These are phyloP conservation scores for Lipomyces kockii DNA, from an alignment of 805 yeast genomes.

Conservation along the genomic window DNA sequence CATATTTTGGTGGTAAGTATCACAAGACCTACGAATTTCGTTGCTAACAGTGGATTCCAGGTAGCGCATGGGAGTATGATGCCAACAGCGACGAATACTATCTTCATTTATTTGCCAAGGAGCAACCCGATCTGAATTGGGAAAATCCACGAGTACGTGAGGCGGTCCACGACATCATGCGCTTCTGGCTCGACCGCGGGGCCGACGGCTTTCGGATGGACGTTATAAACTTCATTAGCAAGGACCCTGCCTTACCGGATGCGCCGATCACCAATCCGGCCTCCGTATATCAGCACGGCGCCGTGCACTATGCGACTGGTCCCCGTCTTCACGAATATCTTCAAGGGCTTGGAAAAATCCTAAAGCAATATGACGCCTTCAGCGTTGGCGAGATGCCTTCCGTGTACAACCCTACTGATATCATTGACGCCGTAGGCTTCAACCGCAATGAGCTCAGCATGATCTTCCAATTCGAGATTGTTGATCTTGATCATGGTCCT, in stretches of 20 bases:
- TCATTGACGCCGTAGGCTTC: constrained; percentile 37
- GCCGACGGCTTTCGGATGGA: constrained; percentile 66
- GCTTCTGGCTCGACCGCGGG: constrained; percentile 62
- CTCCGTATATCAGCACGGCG: constrained; percentile 51
- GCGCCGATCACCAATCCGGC: constrained; percentile 52
- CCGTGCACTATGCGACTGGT: constrained; percentile 50
- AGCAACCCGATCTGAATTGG: constrained; percentile 69
- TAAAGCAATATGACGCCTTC: constrained; percentile 56
- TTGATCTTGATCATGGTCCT: constrained; percentile 26
- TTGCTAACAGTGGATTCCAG: not conserved
- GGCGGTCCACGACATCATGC: constrained; percentile 54
- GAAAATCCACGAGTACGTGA: constrained; percentile 52
- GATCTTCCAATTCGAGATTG: constrained; percentile 42
- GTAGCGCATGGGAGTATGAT: constrained; percentile 61
- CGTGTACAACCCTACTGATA: constrained; percentile 43
- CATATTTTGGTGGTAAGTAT: constrained; percentile 47
- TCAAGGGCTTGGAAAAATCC: constrained; percentile 55
- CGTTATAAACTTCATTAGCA: constrained; percentile 59
- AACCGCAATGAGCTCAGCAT: constrained; percentile 40
- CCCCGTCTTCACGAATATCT: constrained; percentile 65
- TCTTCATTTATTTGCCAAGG: constrained; percentile 56
- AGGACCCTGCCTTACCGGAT: constrained; percentile 53
- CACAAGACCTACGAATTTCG: not conserved
- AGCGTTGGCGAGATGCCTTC: constrained; percentile 65
- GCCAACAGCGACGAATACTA: constrained; percentile 60